Evolutionary conservation across 768 basidiomycete genomes (phyloP).

Genomic region (Clavulina sp.): DNA sequence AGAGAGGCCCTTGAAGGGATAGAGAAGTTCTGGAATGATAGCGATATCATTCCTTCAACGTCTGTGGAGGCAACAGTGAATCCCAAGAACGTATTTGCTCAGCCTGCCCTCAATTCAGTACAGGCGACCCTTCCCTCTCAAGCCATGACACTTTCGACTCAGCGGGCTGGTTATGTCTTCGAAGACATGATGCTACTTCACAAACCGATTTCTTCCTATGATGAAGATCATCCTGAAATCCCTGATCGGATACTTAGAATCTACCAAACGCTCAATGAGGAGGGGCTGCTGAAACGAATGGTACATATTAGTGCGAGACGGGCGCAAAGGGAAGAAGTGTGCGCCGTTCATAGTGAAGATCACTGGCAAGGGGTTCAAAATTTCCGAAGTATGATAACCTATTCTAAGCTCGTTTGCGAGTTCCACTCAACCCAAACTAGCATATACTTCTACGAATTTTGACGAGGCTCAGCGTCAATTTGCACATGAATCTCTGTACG

Average conservation of each 20-base stretch:
- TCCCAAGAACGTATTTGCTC: no score
- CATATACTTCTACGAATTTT: slow-evolving; percentile 55
- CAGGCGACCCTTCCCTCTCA: no score
- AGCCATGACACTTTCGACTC: no score
- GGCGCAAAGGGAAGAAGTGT: slow-evolving; percentile 57
- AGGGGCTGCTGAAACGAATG: slow-evolving; percentile 52
- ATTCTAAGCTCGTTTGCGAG: background rate
- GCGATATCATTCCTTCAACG: no score
- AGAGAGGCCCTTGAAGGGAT: no score
- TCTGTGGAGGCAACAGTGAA: no score
- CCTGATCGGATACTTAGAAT: slow-evolving; percentile 66
- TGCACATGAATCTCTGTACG: slow-evolving; percentile 82
- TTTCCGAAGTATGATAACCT: slow-evolving; percentile 48
- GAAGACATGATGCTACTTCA: slow-evolving; percentile 77
- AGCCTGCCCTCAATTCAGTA: no score
- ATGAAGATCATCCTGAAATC: slow-evolving; percentile 44
- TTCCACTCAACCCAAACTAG: slow-evolving; percentile 25
- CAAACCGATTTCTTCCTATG: slow-evolving; percentile 18
- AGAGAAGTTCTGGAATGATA: no score
- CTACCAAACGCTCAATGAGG: slow-evolving; percentile 41
- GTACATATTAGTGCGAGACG: slow-evolving; percentile 56
- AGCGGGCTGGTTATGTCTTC: slow-evolving; percentile 69
- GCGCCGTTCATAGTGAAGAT: slow-evolving; percentile 79
- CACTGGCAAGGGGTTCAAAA: slow-evolving; percentile 84
- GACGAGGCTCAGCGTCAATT: slow-evolving; percentile 66